A percentile compares a stretch with the other conserved stretches of the same genome.
These are phyloP conservation scores for Evansstolkia leycettana DNA, from an alignment of 495 filamentous ascomycete species.

Conservation along the genomic window DNA sequence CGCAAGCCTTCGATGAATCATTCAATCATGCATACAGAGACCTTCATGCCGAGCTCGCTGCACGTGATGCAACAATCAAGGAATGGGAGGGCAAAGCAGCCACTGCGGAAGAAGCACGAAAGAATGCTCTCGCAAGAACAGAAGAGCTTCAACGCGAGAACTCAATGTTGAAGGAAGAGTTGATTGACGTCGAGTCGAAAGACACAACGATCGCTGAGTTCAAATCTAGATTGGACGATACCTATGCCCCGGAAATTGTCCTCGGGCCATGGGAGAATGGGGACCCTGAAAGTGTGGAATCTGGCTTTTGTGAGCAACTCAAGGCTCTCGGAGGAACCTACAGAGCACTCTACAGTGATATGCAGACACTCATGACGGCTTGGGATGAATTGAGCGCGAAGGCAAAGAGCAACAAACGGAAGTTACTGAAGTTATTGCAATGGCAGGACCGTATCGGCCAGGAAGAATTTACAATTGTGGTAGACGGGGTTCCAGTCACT, in stretches of 20 bases:
- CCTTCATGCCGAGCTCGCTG: constrained; percentile 14
- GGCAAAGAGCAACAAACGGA: constrained; percentile 26
- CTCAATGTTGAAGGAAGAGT: constrained; percentile 11
- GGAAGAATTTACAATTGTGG: constrained; percentile 18
- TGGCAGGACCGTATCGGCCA: constrained; percentile 19
- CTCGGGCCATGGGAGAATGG: constrained; percentile 2
- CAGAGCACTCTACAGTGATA: constrained; percentile 18
- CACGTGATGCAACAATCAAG: constrained; percentile 9
- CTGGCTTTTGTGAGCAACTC: constrained; percentile 3
- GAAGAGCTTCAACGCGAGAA: constrained; percentile 16
- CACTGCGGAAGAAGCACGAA: constrained; percentile 12
- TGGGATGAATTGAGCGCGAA: constrained; percentile 16
- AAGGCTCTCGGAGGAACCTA: constrained; percentile 17
- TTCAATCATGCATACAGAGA: constrained; percentile 21
- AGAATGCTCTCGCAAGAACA: constrained; percentile 9
- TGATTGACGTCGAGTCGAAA: constrained; percentile 6
- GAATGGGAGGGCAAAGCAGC: constrained; percentile 12
- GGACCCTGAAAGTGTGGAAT: neutral
- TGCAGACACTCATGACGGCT: constrained; percentile 13
- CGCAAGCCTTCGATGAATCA: constrained; percentile 15
- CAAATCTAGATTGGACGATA: constrained; percentile 10
- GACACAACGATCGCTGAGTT: constrained; percentile 4
- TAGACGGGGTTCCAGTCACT: constrained; percentile 13
- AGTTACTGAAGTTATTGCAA: constrained; percentile 22
- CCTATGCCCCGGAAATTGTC: constrained; percentile 18